phyloP scores from a whole-genome alignment of 768 basidiomycete genomes.

The Lactifluus volemus region DNA sequence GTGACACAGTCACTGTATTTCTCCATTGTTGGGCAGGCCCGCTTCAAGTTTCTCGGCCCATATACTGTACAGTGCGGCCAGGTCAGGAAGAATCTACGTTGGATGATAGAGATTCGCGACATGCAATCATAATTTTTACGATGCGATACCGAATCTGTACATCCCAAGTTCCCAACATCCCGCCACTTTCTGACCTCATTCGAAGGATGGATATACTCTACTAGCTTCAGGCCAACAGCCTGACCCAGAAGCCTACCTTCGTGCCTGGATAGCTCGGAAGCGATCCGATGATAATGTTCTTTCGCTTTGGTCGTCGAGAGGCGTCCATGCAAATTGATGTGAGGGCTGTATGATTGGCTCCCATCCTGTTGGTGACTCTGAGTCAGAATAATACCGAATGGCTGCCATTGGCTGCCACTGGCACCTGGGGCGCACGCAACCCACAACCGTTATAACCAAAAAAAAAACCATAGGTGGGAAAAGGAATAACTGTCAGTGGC shows the following conservation, averaged over 20 bases:
- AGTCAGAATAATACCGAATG: not conserved
- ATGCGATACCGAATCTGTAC: not conserved
- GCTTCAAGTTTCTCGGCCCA: too few species aligned
- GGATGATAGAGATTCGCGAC: too few species aligned
- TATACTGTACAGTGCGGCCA: too few species aligned
- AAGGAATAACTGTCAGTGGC: too few species aligned
- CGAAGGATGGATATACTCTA: not conserved
- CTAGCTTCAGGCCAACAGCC: not conserved
- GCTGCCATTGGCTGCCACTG: not conserved
- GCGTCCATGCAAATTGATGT: not conserved
- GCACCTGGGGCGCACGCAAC: not conserved
- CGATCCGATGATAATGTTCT: not conserved
- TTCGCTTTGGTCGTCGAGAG: not conserved
- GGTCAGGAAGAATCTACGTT: too few species aligned
- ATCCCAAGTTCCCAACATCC: not conserved
- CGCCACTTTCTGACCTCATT: not conserved
- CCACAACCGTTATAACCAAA: not conserved
- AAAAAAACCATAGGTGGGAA: not conserved
- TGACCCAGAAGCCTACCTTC: not conserved
- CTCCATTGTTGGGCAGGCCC: too few species aligned
- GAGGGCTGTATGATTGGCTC: not conserved
- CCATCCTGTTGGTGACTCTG: not conserved
- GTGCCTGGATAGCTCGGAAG: not conserved
- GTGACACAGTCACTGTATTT: too few species aligned
- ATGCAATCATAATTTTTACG: not conserved